Evolutionary conservation across 176 grass and related monocot species (phyloP), one percentile per base, ranked within the genome.

Genomic region (Raddia distichophylla): DNA sequence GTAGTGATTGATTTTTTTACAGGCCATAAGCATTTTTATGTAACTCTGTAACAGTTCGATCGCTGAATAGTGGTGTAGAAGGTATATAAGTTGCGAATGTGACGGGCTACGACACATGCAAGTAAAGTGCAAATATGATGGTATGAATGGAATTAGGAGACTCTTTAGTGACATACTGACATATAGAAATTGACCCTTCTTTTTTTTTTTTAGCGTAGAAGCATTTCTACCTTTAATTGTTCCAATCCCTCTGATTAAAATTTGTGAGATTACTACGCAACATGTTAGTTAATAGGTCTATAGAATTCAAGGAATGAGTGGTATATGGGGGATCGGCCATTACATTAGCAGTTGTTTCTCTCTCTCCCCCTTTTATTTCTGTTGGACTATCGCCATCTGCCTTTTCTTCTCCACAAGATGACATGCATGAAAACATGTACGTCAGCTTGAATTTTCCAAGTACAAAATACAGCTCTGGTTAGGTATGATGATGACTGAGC

Each of bases 371-470:
- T 27, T 54, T 0, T 75, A 16, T 60, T 7, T 17, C 49, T 22
- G 49, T 62, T 64, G 34, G n/a, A 14, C 57, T 82, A 64, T 82
- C 69, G 0, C 0, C 80, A 61, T 72, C 57, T 7, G 16, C 17
- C 17, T 10, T 82, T 72, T 8, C 67, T n/a, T 73, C 69, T 73
- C 22, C 13, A 37, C 37, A 40, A 40, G 37, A 40, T 40, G 37
- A 40, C 20, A 55, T 73, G 49, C n/a, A n/a, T n/a, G 27, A 73
- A 32, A 77, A 63, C 20, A 49, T 34, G 8, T 64, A 51, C 44
- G 17, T 27, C 42, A 7, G 57, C 51, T 42, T 74, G 15, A 74
- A 55, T 74, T 74, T 10, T 42, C 57, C 57, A 60, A 20, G 57
- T 60, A 60, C n/a, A 20, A 60, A 10, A 60, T 60, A 59, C 57